Base-by-base conservation (phyloP, 805 yeast genomes). In the Metschnikowia similis region DNA sequence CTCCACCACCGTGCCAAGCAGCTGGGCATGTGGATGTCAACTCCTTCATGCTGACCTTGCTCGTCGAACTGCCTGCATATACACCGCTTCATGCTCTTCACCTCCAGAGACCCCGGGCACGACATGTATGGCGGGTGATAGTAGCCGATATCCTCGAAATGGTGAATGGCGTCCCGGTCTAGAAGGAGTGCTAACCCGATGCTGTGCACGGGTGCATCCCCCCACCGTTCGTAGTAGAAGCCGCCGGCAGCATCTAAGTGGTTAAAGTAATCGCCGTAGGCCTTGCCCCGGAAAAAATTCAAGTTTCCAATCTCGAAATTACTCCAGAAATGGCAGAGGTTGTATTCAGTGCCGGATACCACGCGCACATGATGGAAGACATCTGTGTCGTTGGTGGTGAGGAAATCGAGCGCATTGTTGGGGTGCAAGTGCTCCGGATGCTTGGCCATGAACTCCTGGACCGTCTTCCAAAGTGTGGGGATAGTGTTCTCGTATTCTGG, bases 1-100 rank as follows among this genome's bases (percentile, higher is more conserved):
- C 81, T 81, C 95, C 95, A 87, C 91, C 91, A 87, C 52, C 83
- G 74, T 31, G 80, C 72, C 41, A 87, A 63, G 66, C 95, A 87
- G 58, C 91, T 85, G 54, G 77, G 80, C 4, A 79, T 63, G 52
- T 74, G 62, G n/a, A 74, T 65, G 48, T 74, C 73, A 52, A 79
- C 70, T 41, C 74, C 69, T 17, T 67, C 51, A 28, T 56, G 55
- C 8, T 57, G 53, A 17, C 54, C 51, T 13, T 56, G 56, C 39
- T 55, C 56, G 40, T 50, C 56, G 21, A 49, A 16, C 14, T 44
- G 17, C 13, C 41, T 59, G 53, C 77, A 73, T 10, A 71, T 59
- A 49, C 78, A 74, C 48, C 76, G 58, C 50, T 73, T 72, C 16
- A 66, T 58, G 13, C 68, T 58, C 8, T 54, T 49, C 5, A 72